Percentiles rank a stretch among this genome's conserved stretches.
Conservation (phyloP, 768 basidiomycete species). For the Calvatia gigantea region DNA sequence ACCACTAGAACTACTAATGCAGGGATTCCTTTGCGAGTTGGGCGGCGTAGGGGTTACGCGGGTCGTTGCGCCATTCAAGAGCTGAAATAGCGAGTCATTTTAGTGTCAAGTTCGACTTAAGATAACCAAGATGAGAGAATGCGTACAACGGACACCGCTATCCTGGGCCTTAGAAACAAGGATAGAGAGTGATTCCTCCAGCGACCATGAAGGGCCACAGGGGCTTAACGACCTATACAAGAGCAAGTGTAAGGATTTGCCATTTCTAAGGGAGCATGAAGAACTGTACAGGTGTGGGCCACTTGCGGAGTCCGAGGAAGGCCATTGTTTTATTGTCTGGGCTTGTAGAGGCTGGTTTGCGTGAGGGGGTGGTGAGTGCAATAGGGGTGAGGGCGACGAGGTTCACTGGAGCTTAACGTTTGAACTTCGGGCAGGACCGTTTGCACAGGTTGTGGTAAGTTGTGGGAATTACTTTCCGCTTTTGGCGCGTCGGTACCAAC, state of each 20-base stretch:
- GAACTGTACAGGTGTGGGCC: slow-evolving; percentile 68
- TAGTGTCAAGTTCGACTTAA: slow-evolving; percentile 6
- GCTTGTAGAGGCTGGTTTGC: slow-evolving; percentile 3
- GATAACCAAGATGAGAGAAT: not conserved
- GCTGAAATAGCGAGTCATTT: slow-evolving; percentile 34
- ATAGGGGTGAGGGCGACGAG: not conserved
- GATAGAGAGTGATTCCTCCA: slow-evolving; percentile 59
- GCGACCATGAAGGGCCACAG: slow-evolving; percentile 81
- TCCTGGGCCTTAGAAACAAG: slow-evolving; percentile 67
- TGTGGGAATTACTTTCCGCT: slow-evolving; percentile 27
- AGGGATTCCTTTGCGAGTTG: slow-evolving; percentile 65
- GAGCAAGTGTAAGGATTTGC: not conserved
- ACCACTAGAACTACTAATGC: slow-evolving; percentile 29
- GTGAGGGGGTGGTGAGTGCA: not conserved
- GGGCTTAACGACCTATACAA: slow-evolving; percentile 61
- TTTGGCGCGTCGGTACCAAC: too few species aligned
- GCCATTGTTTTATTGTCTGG: slow-evolving; percentile 44
- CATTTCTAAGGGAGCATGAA: slow-evolving; percentile 14
- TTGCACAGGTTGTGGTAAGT: slow-evolving; percentile 21
- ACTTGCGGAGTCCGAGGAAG: slow-evolving; percentile 79
- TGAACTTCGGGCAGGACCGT: slow-evolving; percentile 38
- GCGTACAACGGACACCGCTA: slow-evolving; percentile 69
- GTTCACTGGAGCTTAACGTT: slow-evolving; percentile 4
- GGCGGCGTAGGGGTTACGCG: slow-evolving; percentile 80
- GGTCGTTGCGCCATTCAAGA: slow-evolving; percentile 65